Conservation (phyloP, 352 stramenopile genomes). For the Blastocystis sp. region DNA sequence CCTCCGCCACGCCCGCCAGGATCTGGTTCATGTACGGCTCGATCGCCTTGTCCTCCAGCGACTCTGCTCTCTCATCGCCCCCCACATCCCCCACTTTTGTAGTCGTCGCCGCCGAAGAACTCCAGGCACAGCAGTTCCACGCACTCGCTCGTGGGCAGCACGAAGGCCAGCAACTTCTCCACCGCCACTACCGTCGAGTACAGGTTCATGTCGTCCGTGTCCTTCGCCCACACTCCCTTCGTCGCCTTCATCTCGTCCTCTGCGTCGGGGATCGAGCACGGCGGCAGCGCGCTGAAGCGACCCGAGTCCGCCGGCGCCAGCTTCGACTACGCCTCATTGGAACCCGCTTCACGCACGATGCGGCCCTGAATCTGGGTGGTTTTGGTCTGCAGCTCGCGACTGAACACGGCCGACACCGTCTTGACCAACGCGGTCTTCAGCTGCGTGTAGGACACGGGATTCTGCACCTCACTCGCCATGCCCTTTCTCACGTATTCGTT, state of each 20-base stretch:
- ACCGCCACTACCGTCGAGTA: conserved; percentile 11
- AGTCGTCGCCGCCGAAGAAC: background rate
- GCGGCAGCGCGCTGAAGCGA: background rate
- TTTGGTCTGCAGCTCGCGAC: conserved; percentile 3
- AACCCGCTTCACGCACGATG: background rate
- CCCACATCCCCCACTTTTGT: background rate
- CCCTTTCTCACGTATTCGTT: background rate
- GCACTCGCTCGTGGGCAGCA: conserved; percentile 32
- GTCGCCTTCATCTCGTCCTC: conserved; percentile 37
- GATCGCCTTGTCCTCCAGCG: conserved; percentile 16
- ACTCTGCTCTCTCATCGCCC: background rate
- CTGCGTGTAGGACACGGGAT: background rate
- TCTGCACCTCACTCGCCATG: background rate
- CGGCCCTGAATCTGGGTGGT: background rate
- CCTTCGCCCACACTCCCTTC: conserved; percentile 10
- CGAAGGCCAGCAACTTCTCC: conserved; percentile 31
- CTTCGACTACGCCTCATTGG: conserved; percentile 6
- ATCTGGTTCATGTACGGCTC: conserved; percentile 13
- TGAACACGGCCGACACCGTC: background rate
- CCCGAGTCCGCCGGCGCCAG: conserved; percentile 4
- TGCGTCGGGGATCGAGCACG: background rate
- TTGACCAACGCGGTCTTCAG: background rate
- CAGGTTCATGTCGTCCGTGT: background rate
- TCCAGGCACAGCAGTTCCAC: conserved; percentile 43
- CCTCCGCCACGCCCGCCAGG: background rate